Conservation (phyloP, 768 basidiomycete species). For the Phaffia australis region DNA sequence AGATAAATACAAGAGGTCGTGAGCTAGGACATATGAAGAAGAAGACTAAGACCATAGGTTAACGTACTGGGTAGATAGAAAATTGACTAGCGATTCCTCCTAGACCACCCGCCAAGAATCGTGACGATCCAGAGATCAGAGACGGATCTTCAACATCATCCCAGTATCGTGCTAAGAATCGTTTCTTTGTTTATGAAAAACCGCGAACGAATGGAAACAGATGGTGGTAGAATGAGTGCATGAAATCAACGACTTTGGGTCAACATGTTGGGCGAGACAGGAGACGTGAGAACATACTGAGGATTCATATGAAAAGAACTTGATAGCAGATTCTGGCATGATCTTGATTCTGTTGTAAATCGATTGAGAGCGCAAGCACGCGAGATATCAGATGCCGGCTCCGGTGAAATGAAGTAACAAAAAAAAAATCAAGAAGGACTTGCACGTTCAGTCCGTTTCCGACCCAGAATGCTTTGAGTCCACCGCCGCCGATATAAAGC, state of each 20-base stretch:
- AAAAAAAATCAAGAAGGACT: not conserved
- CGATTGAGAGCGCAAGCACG: not conserved
- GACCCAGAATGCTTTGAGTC: constrained; percentile 85
- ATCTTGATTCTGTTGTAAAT: constrained; percentile 9
- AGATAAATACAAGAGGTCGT: not conserved
- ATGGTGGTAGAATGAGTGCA: constrained; percentile 6
- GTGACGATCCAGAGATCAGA: constrained; percentile 78
- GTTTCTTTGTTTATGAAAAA: constrained; percentile 54
- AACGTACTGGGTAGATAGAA: constrained; percentile 25
- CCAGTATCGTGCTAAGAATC: constrained; percentile 79
- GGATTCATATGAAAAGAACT: constrained; percentile 90
- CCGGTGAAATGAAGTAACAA: not conserved
- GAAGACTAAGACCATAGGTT: not conserved
- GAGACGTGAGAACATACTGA: constrained; percentile 48
- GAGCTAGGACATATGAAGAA: too few relatives aligned
- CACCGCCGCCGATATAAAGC: constrained; percentile 80
- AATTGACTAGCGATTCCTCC: constrained; percentile 91
- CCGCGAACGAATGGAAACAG: constrained; percentile 18
- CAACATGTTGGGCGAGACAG: constrained; percentile 3
- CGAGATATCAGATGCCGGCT: not conserved
- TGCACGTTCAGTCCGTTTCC: constrained; percentile 72
- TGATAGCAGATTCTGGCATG: constrained; percentile 79
- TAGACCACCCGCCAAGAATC: constrained; percentile 89
- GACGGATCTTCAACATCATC: constrained; percentile 80
- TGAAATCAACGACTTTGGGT: not conserved